These are phyloP conservation scores for Mycena vitilis DNA, from an alignment of 768 basidiomycete species.

Conservation along the genomic window DNA sequence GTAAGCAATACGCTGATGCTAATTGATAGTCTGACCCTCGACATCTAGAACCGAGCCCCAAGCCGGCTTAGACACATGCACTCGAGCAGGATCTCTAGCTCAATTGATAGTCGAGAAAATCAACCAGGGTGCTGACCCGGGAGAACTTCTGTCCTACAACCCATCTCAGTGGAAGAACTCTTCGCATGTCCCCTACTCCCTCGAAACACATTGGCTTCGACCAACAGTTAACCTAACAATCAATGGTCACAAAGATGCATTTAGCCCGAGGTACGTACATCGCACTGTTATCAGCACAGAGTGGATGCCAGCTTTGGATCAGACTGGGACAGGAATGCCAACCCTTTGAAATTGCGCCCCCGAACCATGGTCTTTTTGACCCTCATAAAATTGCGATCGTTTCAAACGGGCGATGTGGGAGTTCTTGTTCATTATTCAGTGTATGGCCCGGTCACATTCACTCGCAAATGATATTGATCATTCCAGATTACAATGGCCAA, in stretches of 20 bases:
- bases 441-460: constrained; percentile 40
- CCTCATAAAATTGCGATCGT: constrained; percentile 62
- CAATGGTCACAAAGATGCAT: constrained; percentile 62
- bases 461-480: background rate
- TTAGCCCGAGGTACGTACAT: constrained; percentile 57
- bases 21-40: background rate
- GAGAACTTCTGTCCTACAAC: constrained; percentile 59
- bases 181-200: constrained; percentile 55
- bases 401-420: constrained; percentile 67
- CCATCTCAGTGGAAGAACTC: constrained; percentile 61
- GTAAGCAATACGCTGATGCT: background rate
- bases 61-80: constrained; percentile 63
- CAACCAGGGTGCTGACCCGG: constrained; percentile 57
- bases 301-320: background rate
- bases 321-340: constrained; percentile 62
- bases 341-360: constrained; percentile 52
- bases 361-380: constrained; percentile 59
- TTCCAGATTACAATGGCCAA: constrained; percentile 69
- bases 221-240: constrained; percentile 55
- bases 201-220: constrained; percentile 58
- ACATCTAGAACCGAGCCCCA: constrained; percentile 57
- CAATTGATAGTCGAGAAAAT: constrained; percentile 60
- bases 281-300: background rate
- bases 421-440: constrained; percentile 61
- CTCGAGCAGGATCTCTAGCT: constrained; percentile 62